phyloP scores from a whole-genome alignment of 225 moss, liverwort and hornwort genomes.

The Polytrichum commune region DNA sequence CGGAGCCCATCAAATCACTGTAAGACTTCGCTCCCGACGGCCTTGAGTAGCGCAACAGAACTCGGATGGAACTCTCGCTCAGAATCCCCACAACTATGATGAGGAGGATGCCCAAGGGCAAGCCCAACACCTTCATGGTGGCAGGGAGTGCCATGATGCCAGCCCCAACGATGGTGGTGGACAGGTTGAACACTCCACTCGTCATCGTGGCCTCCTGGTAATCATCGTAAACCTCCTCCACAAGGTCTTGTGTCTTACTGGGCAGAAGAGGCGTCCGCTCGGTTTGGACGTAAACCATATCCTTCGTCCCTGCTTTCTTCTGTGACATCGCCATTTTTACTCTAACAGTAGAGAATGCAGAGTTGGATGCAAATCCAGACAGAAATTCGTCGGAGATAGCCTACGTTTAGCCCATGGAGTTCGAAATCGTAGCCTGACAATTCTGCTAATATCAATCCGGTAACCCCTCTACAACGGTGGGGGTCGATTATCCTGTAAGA shows the following conservation, averaged over 20 bases:
- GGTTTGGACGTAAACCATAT: background rate
- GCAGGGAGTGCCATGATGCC: conserved; percentile 91
- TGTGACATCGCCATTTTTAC: background rate
- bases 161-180: conserved; percentile 93
- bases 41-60: conserved; percentile 67
- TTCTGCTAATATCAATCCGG: too few relatives aligned
- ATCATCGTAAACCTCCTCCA: conserved; percentile 67
- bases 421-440: too few relatives aligned
- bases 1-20: conserved; percentile 74
- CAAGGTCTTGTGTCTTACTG: conserved; percentile 59
- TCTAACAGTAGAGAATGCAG: background rate
- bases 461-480: too few relatives aligned
- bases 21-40: conserved; percentile 69
- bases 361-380: too few relatives aligned
- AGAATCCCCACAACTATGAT: conserved; percentile 65
- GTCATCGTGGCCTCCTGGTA: conserved; percentile 67
- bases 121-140: conserved; percentile 84
- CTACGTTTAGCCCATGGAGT: too few relatives aligned
- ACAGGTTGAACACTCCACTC: conserved; percentile 82
- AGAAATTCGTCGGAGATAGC: too few relatives aligned
- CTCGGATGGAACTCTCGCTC: conserved; percentile 70
- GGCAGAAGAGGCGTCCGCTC: conserved; percentile 65
- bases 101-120: conserved; percentile 68
- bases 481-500: too few relatives aligned
- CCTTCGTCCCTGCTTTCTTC: background rate